Evolutionary conservation across 2,329 filamentous ascomycete species (phyloP), one percentile per base, ranked within the genome.

Genomic region (Monosporascus sp.): DNA sequence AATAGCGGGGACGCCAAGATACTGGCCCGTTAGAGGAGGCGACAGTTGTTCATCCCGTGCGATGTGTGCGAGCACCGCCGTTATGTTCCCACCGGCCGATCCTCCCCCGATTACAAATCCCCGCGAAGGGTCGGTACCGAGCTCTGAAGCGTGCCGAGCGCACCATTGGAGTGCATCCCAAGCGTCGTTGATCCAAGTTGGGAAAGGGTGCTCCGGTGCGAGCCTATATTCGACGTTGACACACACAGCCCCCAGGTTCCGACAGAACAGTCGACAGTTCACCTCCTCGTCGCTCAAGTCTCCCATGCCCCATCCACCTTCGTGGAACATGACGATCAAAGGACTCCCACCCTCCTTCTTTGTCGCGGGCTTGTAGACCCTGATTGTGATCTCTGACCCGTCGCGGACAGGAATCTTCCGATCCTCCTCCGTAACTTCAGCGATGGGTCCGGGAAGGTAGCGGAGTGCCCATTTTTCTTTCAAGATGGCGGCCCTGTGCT

Each of bases 31-130:
- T 15, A 80, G 57, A 4, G 72, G 70, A 0, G 74, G 72, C 3
- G 67, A 67, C 1, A 77, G 60, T 14, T 66, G 62, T 27, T 75
- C 67, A 49, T 77, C 72, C 2, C 71, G 66, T 1, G 71, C 69
- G 1, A 72, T 65, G 55, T 75, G 74, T 5, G 68, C 63, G 3
- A 73, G 56, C 1, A 72, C 68, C 1, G 72, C 68, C 6, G 67
- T 55, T 22, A 76, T 65, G 48, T 72, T 73, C 14, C 67, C 74
- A 17, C 75, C 75, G 5, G 78, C 76, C 11, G 74, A 77, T 1
- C 71, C 70, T 1, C 78, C 78, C 17, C 76, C 76, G 14, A 79
- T 53, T n/a, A 81, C 55, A 55, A 81, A 79, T 0, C 76, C 77
- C 14, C 67, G 66, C 5, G 65, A 62, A 0, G 73, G 70, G 52